These are phyloP conservation scores for Aspergillus wentii DNA, from an alignment of 495 filamentous ascomycete species.

Conservation along the genomic window DNA sequence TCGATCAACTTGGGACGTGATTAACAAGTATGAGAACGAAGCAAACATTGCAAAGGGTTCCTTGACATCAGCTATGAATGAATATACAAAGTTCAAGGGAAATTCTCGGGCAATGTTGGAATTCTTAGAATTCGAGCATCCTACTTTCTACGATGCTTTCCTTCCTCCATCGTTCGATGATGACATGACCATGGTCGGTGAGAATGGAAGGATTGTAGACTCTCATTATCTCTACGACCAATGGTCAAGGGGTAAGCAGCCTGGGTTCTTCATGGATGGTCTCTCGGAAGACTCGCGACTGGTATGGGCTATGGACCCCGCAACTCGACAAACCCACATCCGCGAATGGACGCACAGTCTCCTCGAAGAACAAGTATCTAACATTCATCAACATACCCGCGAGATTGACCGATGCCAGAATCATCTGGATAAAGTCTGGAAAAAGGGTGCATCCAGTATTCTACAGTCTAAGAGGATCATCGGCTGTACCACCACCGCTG, in stretches of 20 bases:
- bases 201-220: conserved; percentile 20
- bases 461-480: conserved; percentile 59
- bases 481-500: conserved; percentile 70
- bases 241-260: conserved; percentile 49
- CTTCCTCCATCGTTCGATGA: conserved; percentile 34
- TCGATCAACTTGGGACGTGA: conserved; percentile 27
- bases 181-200: conserved; percentile 44
- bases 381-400: conserved; percentile 26
- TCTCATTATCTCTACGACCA: conserved; percentile 49
- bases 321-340: conserved; percentile 27
- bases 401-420: conserved; percentile 41
- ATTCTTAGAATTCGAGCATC: conserved; percentile 59
- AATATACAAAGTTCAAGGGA: conserved; percentile 13
- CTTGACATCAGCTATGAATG: conserved; percentile 17
- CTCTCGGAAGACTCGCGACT: conserved; percentile 15
- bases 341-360: conserved; percentile 47
- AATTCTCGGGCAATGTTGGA: conserved; percentile 43
- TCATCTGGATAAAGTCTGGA: conserved; percentile 32
- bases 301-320: conserved; percentile 50
- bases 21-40: conserved; percentile 30
- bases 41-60: conserved; percentile 8
- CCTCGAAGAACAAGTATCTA: conserved; percentile 40
- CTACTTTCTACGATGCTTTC: conserved; percentile 54
- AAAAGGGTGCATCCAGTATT: conserved; percentile 39
- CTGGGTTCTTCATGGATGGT: conserved; percentile 34